Percentiles rank a stretch among this genome's conserved stretches.
These are phyloP conservation scores for Oryza nivara DNA, from an alignment of 176 grass and related monocot genomes.

Conservation along the genomic window DNA sequence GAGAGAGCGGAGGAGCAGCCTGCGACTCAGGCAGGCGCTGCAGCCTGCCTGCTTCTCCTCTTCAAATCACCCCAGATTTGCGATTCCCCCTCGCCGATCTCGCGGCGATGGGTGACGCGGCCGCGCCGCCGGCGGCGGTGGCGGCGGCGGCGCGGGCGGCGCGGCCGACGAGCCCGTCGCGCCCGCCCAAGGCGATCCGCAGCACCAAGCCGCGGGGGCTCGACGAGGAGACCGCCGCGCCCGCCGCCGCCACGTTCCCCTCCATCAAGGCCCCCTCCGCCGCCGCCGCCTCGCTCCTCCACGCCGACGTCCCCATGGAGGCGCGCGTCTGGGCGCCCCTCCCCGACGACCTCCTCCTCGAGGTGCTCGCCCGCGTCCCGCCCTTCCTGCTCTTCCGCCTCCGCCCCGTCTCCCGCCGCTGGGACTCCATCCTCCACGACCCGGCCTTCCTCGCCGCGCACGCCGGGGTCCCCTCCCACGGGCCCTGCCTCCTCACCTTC, in stretches of 20 bases:
- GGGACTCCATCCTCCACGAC: constrained; percentile 66
- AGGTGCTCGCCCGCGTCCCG: constrained; percentile 87
- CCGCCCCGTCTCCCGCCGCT: constrained; percentile 70
- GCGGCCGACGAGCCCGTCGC: constrained; percentile 68
- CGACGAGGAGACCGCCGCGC: constrained; percentile 84
- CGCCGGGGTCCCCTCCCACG: constrained; percentile 69
- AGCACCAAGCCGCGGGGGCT: constrained; percentile 84
- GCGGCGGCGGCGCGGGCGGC: constrained; percentile 29
- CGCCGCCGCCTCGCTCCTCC: neutral
- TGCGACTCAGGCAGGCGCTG: constrained; percentile 31
- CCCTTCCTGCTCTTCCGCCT: constrained; percentile 86
- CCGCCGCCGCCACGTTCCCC: constrained; percentile 41
- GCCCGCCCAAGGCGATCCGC: constrained; percentile 65
- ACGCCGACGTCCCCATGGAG: constrained; percentile 77
- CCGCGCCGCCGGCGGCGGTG: constrained; percentile 19
- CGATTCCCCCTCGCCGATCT: constrained; percentile 23
- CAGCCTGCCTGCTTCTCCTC: neutral
- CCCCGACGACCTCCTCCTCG: constrained; percentile 80
- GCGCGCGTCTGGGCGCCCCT: constrained; percentile 64
- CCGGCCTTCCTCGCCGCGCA: constrained; percentile 75
- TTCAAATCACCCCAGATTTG: constrained; percentile 24
- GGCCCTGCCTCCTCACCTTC: constrained; percentile 87
- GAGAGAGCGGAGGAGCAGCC: neutral
- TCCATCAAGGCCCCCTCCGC: constrained; percentile 27
- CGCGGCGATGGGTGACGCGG: neutral